Conservation (phyloP, 1,284 basidiomycete genomes). For the Austroboletus niveus region DNA sequence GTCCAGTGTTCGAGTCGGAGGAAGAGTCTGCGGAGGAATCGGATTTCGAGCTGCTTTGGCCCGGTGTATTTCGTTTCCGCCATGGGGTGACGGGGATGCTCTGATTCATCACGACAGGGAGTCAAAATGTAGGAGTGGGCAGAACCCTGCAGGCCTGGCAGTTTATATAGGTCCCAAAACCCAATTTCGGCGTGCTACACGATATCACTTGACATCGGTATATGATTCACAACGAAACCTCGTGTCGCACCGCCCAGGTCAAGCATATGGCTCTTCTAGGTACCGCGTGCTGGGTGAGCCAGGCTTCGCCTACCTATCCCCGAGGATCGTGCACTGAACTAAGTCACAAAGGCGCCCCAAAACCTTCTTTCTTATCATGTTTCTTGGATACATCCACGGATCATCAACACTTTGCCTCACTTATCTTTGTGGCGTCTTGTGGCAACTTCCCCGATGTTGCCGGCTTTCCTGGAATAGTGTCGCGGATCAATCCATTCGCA, state of each 20-base stretch:
- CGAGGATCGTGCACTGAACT: no score
- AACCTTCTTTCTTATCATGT: neutral
- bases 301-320: no score
- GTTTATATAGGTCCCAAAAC: no score
- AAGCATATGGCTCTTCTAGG: neutral
- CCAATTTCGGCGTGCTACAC: no score
- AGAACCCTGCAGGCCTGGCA: no score
- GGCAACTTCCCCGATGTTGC: no score
- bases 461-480: no score
- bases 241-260: neutral
- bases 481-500: no score
- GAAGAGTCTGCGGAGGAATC: neutral
- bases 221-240: neutral
- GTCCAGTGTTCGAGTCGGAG: neutral
- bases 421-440: no score
- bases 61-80: neutral
- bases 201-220: neutral
- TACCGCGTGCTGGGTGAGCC: neutral
- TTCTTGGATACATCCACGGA: slow-evolving; percentile 5
- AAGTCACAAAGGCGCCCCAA: neutral
- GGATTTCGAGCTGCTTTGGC: neutral
- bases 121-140: no score
- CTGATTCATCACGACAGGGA: no score
- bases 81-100: neutral
- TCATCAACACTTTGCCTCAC: no score